These are phyloP conservation scores for Yamadazyma spencermartinsiae DNA, from an alignment of 1,139 yeast genomes.

Conservation along the genomic window DNA sequence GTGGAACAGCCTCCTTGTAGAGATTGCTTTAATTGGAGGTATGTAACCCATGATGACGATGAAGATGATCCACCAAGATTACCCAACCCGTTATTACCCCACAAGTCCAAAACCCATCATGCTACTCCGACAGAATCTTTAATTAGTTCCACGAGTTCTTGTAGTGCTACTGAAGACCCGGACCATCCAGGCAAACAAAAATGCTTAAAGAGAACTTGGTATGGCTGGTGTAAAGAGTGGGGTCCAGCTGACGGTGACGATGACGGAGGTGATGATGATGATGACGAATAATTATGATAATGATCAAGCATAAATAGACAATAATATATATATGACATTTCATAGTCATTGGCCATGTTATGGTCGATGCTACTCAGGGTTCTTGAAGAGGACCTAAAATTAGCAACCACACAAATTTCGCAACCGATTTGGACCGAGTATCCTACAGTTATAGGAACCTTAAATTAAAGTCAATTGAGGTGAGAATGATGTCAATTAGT, in stretches of 20 bases:
- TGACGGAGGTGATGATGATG: constrained; percentile 5
- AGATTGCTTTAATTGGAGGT: constrained; percentile 93
- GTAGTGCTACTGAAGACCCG: not conserved
- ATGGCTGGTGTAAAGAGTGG: constrained; percentile 49
- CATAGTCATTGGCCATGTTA: not conserved
- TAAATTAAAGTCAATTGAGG: too few species aligned
- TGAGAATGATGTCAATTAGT: too few species aligned
- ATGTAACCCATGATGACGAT: constrained; percentile 52
- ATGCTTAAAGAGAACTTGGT: constrained; percentile 47
- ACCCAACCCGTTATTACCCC: constrained; percentile 41
- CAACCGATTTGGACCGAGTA: too few species aligned
- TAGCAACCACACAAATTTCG: too few species aligned
- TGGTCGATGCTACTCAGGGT: too few species aligned
- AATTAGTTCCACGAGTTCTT: constrained; percentile 7
- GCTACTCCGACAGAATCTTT: constrained; percentile 7
- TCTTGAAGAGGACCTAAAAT: too few species aligned
- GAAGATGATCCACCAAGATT: constrained; percentile 39
- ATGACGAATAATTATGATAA: constrained; percentile 2
- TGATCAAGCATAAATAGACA: constrained; percentile 1
- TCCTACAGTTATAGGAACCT: too few species aligned
- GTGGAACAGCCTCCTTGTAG: constrained; percentile 73
- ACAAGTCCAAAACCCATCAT: constrained; percentile 8
- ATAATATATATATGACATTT: not conserved
- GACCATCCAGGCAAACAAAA: constrained; percentile 20
- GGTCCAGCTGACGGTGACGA: constrained; percentile 15